Evolutionary conservation across 768 basidiomycete species (phyloP).

Genomic region (Chalciporus sphaerocephalus): DNA sequence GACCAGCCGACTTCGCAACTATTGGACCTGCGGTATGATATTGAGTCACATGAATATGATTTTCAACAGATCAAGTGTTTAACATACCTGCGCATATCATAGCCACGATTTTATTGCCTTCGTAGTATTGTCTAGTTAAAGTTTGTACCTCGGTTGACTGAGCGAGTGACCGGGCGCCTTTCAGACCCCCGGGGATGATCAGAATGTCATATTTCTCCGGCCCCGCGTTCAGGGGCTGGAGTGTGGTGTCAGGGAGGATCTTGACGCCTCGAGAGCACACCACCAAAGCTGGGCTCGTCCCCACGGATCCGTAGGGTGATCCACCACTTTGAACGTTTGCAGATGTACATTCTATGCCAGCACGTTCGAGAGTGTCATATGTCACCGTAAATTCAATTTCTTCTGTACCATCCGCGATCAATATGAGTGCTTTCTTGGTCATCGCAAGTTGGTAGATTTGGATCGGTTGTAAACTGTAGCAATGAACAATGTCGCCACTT

Average conservation of each 20-base stretch:
- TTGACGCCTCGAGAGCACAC: slow-evolving; percentile 70
- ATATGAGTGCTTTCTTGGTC: slow-evolving; percentile 50
- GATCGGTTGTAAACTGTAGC: neutral
- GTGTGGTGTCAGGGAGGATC: slow-evolving; percentile 61
- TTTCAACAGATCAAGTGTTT: neutral
- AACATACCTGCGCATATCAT: slow-evolving; percentile 81
- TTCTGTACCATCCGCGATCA: slow-evolving; percentile 80
- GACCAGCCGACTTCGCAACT: slow-evolving; percentile 56
- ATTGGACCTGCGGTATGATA: slow-evolving; percentile 50
- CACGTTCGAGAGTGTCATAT: slow-evolving; percentile 79
- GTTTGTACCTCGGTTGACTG: slow-evolving; percentile 54
- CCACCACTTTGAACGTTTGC: slow-evolving; percentile 50
- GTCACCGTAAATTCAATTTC: slow-evolving; percentile 87
- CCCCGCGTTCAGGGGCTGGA: slow-evolving; percentile 42
- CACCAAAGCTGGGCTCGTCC: slow-evolving; percentile 43
- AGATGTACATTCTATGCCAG: slow-evolving; percentile 61
- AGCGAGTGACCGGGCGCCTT: slow-evolving; percentile 73
- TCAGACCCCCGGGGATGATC: slow-evolving; percentile 74
- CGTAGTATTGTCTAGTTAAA: slow-evolving; percentile 51
- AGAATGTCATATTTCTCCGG: slow-evolving; percentile 63
- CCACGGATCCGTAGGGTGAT: slow-evolving; percentile 22
- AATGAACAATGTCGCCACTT: too few species aligned
- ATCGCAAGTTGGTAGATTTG: slow-evolving; percentile 6
- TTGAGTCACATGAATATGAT: neutral
- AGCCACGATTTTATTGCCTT: slow-evolving; percentile 48